Evolutionary conservation across 495 filamentous ascomycete genomes (phyloP).

Genomic region (Neurospora sp.): DNA sequence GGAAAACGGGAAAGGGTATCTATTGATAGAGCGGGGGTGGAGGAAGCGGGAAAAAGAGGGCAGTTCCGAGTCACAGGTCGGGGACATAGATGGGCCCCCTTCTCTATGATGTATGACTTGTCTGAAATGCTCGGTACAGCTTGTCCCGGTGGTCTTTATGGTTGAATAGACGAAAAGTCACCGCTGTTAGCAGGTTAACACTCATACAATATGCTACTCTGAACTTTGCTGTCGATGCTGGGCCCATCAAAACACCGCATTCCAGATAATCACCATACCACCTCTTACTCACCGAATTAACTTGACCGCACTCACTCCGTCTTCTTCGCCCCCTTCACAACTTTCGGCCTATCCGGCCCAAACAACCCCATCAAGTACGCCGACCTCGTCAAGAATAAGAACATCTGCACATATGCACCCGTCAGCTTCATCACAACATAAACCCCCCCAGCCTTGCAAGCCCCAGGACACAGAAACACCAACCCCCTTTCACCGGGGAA

Average conservation of each 20-base stretch:
- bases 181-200: neutral
- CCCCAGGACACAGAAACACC: neutral
- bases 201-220: neutral
- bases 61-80: neutral
- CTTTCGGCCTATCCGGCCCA: slow-evolving; percentile 28
- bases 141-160: neutral
- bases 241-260: neutral
- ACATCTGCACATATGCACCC: slow-evolving; percentile 13
- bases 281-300: neutral
- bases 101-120: neutral
- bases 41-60: neutral
- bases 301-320: neutral
- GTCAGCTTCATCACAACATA: neutral
- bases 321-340: slow-evolving; percentile 4
- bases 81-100: neutral
- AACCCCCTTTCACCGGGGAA: neutral
- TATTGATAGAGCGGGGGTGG: no score
- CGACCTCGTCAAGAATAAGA: slow-evolving; percentile 47
- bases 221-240: neutral
- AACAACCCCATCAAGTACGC: slow-evolving; percentile 50
- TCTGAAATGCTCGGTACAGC: neutral
- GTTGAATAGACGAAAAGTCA: neutral
- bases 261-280: neutral
- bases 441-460: no score
- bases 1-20: no score